Conservation (phyloP, 352 stramenopile genomes). For the Nothophytophthora sp. region DNA sequence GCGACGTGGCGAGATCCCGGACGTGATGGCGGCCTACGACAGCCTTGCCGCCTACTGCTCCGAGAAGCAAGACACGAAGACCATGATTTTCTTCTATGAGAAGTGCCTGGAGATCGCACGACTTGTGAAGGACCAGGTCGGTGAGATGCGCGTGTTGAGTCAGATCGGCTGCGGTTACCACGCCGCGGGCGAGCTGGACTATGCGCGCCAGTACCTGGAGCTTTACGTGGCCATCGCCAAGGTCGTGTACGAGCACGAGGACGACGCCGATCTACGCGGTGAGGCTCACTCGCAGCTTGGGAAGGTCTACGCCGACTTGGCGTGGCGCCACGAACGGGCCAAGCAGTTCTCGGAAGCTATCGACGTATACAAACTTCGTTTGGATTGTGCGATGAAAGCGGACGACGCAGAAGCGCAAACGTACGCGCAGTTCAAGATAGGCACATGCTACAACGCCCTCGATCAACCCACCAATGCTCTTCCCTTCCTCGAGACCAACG, state of each 20-base stretch:
- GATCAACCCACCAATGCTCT: constrained; percentile 65
- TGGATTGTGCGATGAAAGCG: constrained; percentile 71
- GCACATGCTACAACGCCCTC: constrained; percentile 73
- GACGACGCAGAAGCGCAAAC: constrained; percentile 56
- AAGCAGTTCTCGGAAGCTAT: constrained; percentile 51
- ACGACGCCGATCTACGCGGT: constrained; percentile 51
- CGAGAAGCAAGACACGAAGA: constrained; percentile 84
- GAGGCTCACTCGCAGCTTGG: constrained; percentile 70
- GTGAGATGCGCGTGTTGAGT: constrained; percentile 87
- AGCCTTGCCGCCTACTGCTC: constrained; percentile 71
- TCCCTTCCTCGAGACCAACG: constrained; percentile 84
- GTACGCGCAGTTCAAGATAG: constrained; percentile 77
- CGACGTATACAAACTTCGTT: constrained; percentile 71
- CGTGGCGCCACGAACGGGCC: constrained; percentile 40
- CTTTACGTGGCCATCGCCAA: constrained; percentile 75
- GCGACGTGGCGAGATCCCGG: constrained; percentile 81
- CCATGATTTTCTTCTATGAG: constrained; percentile 93
- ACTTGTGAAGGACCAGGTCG: constrained; percentile 82
- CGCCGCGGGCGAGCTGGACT: constrained; percentile 61
- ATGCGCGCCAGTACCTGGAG: constrained; percentile 85
- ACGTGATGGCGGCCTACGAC: constrained; percentile 88
- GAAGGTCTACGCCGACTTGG: constrained; percentile 77
- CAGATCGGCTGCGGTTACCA: constrained; percentile 87
- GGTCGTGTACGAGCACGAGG: constrained; percentile 66
- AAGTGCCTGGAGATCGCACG: constrained; percentile 92